phyloP scores from a whole-genome alignment of 1,284 basidiomycete genomes.

The Cerrena zonata region DNA sequence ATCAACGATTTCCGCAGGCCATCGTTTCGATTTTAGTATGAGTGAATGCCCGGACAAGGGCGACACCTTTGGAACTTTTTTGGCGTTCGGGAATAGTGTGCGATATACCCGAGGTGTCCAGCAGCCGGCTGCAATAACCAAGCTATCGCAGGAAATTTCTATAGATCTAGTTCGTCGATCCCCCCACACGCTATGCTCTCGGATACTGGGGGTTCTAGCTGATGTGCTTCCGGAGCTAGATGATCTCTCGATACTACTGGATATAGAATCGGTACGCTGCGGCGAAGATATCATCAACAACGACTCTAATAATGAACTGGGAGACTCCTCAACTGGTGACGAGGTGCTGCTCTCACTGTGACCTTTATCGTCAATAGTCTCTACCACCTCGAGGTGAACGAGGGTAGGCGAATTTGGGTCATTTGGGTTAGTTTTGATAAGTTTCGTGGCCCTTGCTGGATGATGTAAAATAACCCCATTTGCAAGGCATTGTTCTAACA shows the following conservation, averaged over 20 bases:
- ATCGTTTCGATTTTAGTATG: constrained; percentile 25
- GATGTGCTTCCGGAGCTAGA: neutral
- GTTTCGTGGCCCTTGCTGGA: constrained; percentile 25
- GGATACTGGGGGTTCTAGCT: neutral
- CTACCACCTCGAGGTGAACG: neutral
- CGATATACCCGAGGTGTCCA: constrained; percentile 55
- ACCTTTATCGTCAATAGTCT: neutral
- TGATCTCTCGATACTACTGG: neutral
- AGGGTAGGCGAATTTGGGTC: constrained; percentile 11
- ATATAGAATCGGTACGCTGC: neutral
- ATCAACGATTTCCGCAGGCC: constrained; percentile 15
- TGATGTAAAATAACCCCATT: constrained; percentile 37
- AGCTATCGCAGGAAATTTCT: constrained; percentile 35
- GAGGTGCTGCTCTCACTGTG: neutral
- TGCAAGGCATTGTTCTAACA: constrained; percentile 40
- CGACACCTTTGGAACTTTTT: constrained; percentile 25
- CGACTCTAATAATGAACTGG: too few species aligned
- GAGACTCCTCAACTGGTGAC: neutral
- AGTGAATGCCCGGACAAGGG: constrained; percentile 29
- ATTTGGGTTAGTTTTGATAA: constrained; percentile 14
- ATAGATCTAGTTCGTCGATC: constrained; percentile 5
- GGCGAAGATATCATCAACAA: neutral
- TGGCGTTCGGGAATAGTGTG: constrained; percentile 40
- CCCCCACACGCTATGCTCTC: too few species aligned
- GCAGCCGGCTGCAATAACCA: constrained; percentile 56